phyloP scores from a whole-genome alignment of 176 grass and related monocot genomes.

The Oryza australiensis region DNA sequence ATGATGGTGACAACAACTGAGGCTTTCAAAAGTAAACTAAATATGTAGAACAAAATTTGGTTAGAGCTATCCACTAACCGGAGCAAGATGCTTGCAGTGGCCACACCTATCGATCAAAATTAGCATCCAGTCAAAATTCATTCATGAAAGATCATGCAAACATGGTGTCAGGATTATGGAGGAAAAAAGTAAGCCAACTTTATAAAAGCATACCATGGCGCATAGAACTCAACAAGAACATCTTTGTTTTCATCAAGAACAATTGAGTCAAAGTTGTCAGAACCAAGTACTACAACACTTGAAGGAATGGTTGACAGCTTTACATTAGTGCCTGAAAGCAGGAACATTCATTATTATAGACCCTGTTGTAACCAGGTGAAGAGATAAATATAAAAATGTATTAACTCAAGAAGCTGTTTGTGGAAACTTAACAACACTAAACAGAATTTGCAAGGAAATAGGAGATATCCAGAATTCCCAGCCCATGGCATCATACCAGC shows the following conservation, averaged over 20 bases:
- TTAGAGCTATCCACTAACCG: slow-evolving; percentile 55
- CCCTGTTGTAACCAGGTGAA: background rate
- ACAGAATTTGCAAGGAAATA: slow-evolving; percentile 1
- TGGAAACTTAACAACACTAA: background rate
- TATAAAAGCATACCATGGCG: slow-evolving; percentile 68
- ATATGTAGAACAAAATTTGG: slow-evolving; percentile 1
- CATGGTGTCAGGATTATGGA: background rate
- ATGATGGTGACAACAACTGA: background rate
- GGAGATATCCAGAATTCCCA: background rate
- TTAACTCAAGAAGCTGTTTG: background rate
- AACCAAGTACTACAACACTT: slow-evolving; percentile 59
- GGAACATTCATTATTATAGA: background rate
- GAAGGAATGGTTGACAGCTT: slow-evolving; percentile 72
- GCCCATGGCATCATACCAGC: background rate
- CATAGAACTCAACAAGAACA: slow-evolving; percentile 95
- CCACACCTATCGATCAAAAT: slow-evolving; percentile 65
- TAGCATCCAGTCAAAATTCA: background rate
- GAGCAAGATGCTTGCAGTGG: slow-evolving; percentile 92
- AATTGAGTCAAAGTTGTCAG: slow-evolving; percentile 66
- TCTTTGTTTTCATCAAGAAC: slow-evolving; percentile 83
- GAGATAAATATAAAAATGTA: background rate
- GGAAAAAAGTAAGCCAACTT: background rate
- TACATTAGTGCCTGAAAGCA: slow-evolving; percentile 66
- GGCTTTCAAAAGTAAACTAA: background rate
- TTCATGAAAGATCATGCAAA: background rate